These are phyloP conservation scores for Thecaphora frezii DNA, from an alignment of 1,284 basidiomycete genomes.

Conservation along the genomic window DNA sequence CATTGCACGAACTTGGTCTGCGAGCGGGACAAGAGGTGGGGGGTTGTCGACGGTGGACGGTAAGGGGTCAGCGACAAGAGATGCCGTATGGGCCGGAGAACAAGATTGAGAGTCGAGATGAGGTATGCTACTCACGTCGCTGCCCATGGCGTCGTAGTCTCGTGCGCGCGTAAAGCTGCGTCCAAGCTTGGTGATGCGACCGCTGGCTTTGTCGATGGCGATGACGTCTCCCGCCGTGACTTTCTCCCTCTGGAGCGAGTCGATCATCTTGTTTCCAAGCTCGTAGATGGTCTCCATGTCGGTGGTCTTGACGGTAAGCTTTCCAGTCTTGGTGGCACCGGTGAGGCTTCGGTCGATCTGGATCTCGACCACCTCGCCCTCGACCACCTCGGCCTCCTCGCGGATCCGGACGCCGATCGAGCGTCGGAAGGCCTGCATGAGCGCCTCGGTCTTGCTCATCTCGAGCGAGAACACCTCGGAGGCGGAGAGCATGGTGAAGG, in stretches of 20 bases:
- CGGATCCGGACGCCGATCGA: conserved; percentile 96
- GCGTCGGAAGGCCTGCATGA: conserved; percentile 91
- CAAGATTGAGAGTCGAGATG: no score
- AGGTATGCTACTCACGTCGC: conserved; percentile 69
- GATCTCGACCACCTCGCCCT: conserved; percentile 97
- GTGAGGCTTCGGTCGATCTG: conserved; percentile 96
- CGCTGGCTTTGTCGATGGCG: conserved; percentile 91
- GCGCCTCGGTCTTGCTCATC: conserved; percentile 97
- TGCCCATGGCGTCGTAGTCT: conserved; percentile 94
- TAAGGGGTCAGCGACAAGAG: not conserved
- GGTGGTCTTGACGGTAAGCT: conserved; percentile 95
- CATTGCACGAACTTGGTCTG: conserved; percentile 97
- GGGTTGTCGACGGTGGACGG: no score
- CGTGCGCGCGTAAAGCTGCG: conserved; percentile 91
- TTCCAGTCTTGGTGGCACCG: conserved; percentile 96
- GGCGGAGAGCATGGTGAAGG: conserved; percentile 94
- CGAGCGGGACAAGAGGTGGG: no score
- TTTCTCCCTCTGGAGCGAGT: conserved; percentile 93
- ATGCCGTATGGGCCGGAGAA: no score
- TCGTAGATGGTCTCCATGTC: conserved; percentile 99
- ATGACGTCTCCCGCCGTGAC: conserved; percentile 94
- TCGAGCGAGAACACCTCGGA: conserved; percentile 93
- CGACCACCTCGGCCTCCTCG: conserved; percentile 95
- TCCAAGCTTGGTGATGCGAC: conserved; percentile 94
- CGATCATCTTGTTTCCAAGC: conserved; percentile 98